These are phyloP conservation scores for Mortierella sp. DNA, from an alignment of 371 early-diverging fungal species.

Conservation along the genomic window DNA sequence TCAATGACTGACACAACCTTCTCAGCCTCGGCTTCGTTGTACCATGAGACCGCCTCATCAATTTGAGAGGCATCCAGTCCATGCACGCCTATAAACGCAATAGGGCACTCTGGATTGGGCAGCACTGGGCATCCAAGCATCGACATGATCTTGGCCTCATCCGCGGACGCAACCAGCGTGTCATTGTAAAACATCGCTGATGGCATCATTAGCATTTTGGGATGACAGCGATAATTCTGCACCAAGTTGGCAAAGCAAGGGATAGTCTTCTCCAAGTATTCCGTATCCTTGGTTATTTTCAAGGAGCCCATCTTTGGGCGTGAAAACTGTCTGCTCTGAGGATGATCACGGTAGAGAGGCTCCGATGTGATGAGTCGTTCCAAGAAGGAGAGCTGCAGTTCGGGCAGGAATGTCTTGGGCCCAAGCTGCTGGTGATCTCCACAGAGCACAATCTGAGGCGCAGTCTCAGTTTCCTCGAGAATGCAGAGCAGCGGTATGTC, in stretches of 20 bases:
- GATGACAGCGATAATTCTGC: constrained; percentile 56
- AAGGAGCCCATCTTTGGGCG: constrained; percentile 11
- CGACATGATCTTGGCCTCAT: constrained; percentile 31
- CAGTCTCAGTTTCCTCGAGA: constrained; percentile 26
- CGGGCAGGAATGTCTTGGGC: constrained; percentile 51
- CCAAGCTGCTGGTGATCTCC: constrained; percentile 53
- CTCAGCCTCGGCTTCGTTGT: constrained; percentile 55
- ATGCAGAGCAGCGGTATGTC: constrained; percentile 57
- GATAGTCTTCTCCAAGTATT: constrained; percentile 35
- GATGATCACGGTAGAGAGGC: constrained; percentile 46
- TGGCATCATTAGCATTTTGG: constrained; percentile 60
- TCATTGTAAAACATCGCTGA: constrained; percentile 58
- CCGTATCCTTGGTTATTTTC: constrained; percentile 26
- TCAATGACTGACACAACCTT: constrained; percentile 37
- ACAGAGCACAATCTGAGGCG: constrained; percentile 47
- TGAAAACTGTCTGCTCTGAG: constrained; percentile 38
- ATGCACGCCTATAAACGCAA: constrained; percentile 57
- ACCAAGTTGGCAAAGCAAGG: constrained; percentile 57
- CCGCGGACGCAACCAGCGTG: constrained; percentile 55
- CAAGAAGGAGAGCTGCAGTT: constrained; percentile 42
- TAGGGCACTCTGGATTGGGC: constrained; percentile 59
- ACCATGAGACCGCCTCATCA: constrained; percentile 58
- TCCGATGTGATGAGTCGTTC: constrained; percentile 42
- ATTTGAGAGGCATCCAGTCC: constrained; percentile 52
- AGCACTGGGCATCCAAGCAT: constrained; percentile 47